Evolutionary conservation across 192 early-diverging fungal genomes (phyloP).

Genomic region (Entomortierella beljakovae): DNA sequence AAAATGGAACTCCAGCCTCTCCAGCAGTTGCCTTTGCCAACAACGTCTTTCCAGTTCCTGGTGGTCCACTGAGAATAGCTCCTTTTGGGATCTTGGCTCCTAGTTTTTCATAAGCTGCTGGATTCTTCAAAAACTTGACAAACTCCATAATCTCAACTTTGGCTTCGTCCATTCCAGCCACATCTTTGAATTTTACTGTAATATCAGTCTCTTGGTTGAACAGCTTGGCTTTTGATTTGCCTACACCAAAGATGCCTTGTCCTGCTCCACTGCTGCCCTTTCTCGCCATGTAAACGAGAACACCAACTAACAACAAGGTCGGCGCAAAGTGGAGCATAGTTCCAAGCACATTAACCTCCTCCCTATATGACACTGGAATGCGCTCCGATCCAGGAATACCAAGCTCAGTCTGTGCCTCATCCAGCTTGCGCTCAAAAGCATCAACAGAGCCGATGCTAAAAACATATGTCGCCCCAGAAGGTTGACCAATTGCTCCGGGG

Average conservation of each 20-base stretch:
- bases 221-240: slow-evolving; percentile 95
- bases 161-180: slow-evolving; percentile 99
- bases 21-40: slow-evolving; percentile 99
- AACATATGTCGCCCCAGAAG: slow-evolving; percentile 62
- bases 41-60: slow-evolving; percentile 98
- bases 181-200: slow-evolving; percentile 98
- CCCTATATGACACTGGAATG: slow-evolving; percentile 94
- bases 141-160: slow-evolving; percentile 99
- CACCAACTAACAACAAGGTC: slow-evolving; percentile 90
- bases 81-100: slow-evolving; percentile 99
- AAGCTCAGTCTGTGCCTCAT: slow-evolving; percentile 91
- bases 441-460: slow-evolving; percentile 98
- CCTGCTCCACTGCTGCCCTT: slow-evolving; percentile 75
- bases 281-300: slow-evolving; percentile 89
- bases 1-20: slow-evolving; percentile 97
- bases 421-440: slow-evolving; percentile 92
- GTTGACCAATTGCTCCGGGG: slow-evolving; percentile 24
- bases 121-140: slow-evolving; percentile 99
- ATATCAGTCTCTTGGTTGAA: slow-evolving; percentile 98
- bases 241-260: slow-evolving; percentile 96
- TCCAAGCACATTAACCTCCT: slow-evolving; percentile 81
- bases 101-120: slow-evolving; percentile 87
- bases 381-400: slow-evolving; percentile 90
- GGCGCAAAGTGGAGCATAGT: slow-evolving; percentile 93
- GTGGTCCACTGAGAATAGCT: slow-evolving; percentile 93